These are phyloP conservation scores for Deinandra increscens DNA, from an alignment of 129 eudicot genomes.

Conservation along the genomic window DNA sequence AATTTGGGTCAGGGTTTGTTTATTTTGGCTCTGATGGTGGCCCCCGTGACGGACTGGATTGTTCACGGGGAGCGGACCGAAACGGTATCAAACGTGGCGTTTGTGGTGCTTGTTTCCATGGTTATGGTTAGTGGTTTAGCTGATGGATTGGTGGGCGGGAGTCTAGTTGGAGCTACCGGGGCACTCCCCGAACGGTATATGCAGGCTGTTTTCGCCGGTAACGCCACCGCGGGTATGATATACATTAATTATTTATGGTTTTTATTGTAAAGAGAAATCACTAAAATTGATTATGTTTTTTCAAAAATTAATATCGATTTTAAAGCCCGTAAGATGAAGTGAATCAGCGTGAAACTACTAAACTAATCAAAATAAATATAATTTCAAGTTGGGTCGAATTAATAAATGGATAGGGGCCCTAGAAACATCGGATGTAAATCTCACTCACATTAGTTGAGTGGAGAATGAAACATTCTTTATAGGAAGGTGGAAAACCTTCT, in stretches of 20 bases:
- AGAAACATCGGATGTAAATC: too few species aligned
- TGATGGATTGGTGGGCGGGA: conserved; percentile 41
- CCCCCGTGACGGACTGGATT: conserved; percentile 39
- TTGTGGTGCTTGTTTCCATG: conserved; percentile 32
- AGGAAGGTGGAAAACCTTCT: too few species aligned
- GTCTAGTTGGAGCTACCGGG: conserved; percentile 42
- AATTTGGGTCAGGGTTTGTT: conserved; percentile 38
- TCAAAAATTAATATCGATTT: too few species aligned
- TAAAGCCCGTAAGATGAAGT: too few species aligned
- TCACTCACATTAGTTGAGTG: too few species aligned
- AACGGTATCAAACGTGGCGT: conserved; percentile 15
- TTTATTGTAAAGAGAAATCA: too few species aligned
- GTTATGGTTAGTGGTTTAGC: conserved; percentile 40
- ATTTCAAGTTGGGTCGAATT: too few species aligned
- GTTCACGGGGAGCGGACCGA: conserved; percentile 8
- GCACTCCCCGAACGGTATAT: conserved; percentile 45
- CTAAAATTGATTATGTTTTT: too few species aligned
- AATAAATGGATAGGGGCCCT: too few species aligned
- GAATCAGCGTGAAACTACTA: too few species aligned
- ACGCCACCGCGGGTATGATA: conserved; percentile 44
- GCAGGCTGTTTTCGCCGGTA: conserved; percentile 53
- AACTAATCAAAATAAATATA: too few species aligned
- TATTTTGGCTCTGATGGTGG: conserved; percentile 34
- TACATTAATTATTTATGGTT: not conserved
- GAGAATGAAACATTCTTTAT: too few species aligned